A percentile compares a stretch with the other conserved stretches of the same genome.
Evolutionary conservation across 2,329 filamentous ascomycete species (phyloP).

Genomic region (Fusarium lyarnte): DNA sequence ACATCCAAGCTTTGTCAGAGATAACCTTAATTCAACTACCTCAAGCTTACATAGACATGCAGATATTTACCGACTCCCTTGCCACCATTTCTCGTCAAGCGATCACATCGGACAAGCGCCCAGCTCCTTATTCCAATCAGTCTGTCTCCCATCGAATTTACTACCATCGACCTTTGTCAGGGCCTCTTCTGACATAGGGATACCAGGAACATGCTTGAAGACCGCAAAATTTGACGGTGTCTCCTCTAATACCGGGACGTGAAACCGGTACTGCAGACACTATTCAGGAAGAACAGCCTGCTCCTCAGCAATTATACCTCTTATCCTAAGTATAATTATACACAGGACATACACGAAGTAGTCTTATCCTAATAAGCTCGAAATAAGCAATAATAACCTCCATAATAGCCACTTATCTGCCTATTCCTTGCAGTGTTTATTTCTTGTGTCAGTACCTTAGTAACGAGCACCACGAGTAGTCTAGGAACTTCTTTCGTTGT

Average conservation of each 20-base stretch:
- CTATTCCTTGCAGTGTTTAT: constrained; percentile 30
- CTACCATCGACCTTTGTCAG: not conserved
- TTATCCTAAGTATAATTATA: constrained; percentile 27
- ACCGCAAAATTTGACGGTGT: constrained; percentile 25
- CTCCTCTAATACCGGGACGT: constrained; percentile 31
- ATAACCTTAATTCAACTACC: constrained; percentile 22
- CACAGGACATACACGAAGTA: constrained; percentile 25
- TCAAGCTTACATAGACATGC: not conserved
- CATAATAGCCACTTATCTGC: constrained; percentile 31
- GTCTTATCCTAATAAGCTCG: constrained; percentile 21
- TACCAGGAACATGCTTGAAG: constrained; percentile 12
- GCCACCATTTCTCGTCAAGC: not conserved
- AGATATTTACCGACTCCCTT: not conserved
- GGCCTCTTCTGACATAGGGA: not conserved
- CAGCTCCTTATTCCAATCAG: not conserved
- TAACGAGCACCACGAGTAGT: constrained; percentile 24
- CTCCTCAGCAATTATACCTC: constrained; percentile 32
- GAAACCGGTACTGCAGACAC: constrained; percentile 28
- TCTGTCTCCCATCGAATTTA: not conserved
- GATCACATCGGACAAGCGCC: not conserved
- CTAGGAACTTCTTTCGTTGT: constrained; percentile 34
- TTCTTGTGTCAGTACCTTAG: constrained; percentile 23
- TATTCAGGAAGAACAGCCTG: constrained; percentile 25
- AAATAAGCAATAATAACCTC: constrained; percentile 36
- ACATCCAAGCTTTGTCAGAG: not conserved